Conservation (phyloP, 768 basidiomycete species). For the Leccinum aurantiacum region DNA sequence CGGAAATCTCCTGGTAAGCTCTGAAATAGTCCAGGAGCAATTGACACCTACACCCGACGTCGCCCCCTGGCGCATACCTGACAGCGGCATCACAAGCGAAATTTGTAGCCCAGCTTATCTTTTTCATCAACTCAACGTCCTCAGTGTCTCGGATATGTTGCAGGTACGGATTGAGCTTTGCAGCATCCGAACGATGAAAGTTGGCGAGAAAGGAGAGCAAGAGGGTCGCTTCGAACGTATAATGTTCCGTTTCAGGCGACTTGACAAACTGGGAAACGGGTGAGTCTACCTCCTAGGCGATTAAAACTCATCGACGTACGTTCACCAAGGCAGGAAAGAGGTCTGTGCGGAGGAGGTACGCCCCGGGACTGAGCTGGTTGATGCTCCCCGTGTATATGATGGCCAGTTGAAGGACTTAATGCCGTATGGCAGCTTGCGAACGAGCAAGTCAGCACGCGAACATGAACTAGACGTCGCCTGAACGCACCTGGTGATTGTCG, state of each 20-base stretch:
- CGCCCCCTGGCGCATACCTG: slow-evolving; percentile 26
- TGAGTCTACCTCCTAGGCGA: not conserved
- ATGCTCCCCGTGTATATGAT: slow-evolving; percentile 59
- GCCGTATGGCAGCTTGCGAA: slow-evolving; percentile 45
- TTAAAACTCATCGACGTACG: slow-evolving; percentile 34
- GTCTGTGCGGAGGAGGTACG: slow-evolving; percentile 65
- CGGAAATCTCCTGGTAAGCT: slow-evolving; percentile 53
- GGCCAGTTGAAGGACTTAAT: slow-evolving; percentile 55
- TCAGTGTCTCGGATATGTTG: slow-evolving; percentile 47
- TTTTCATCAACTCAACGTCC: slow-evolving; percentile 54
- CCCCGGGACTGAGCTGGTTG: slow-evolving; percentile 65
- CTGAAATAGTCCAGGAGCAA: slow-evolving; percentile 31
- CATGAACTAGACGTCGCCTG: not conserved
- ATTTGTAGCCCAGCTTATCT: slow-evolving; percentile 56
- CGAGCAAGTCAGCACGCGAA: slow-evolving; percentile 1
- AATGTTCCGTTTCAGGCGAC: slow-evolving; percentile 52
- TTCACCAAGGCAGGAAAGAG: slow-evolving; percentile 54
- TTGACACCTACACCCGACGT: not conserved
- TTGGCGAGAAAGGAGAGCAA: slow-evolving; percentile 65
- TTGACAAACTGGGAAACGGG: slow-evolving; percentile 48
- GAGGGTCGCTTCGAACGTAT: slow-evolving; percentile 58
- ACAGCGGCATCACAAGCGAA: slow-evolving; percentile 52
- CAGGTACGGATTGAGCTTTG: slow-evolving; percentile 66
- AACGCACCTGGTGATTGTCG: slow-evolving; percentile 36
- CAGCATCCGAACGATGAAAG: slow-evolving; percentile 72